A percentile compares a stretch with the other conserved stretches of the same genome.
Conservation (phyloP, 257 asterid genomes). For the Parsonsia alboflavescens region DNA sequence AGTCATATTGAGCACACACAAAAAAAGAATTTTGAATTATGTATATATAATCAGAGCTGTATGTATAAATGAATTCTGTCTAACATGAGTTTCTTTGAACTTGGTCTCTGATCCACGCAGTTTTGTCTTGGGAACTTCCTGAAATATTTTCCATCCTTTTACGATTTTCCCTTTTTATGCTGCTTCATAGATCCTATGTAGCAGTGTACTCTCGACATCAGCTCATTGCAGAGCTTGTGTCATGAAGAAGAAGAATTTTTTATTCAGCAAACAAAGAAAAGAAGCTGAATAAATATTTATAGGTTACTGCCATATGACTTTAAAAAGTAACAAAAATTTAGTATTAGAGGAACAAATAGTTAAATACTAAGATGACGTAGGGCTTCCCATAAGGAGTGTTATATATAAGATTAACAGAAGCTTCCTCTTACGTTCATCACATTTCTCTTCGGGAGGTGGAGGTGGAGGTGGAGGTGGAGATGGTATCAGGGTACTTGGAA, state of each 20-base stretch:
- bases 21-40: no score
- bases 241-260: not conserved
- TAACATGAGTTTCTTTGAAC: not conserved
- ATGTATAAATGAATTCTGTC: not conserved
- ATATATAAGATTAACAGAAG: not conserved
- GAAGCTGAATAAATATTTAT: not conserved
- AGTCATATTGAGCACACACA: no score
- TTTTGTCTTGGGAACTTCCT: not conserved
- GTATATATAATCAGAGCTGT: no score
- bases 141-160: not conserved
- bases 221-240: not conserved
- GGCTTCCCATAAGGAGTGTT: not conserved
- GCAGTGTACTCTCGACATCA: not conserved
- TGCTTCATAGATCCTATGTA: not conserved
- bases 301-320: not conserved
- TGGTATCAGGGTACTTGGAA: conserved; percentile 51
- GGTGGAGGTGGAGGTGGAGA: conserved; percentile 72
- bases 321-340: not conserved
- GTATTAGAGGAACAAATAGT: not conserved
- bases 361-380: not conserved
- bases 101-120: not conserved
- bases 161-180: not conserved
- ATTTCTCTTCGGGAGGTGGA: conserved; percentile 57
- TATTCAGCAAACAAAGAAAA: no score
- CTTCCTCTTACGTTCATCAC: conserved; percentile 38